These are phyloP conservation scores for Colletotrichum musicola DNA, from an alignment of 2,329 filamentous ascomycete genomes.

Conservation along the genomic window DNA sequence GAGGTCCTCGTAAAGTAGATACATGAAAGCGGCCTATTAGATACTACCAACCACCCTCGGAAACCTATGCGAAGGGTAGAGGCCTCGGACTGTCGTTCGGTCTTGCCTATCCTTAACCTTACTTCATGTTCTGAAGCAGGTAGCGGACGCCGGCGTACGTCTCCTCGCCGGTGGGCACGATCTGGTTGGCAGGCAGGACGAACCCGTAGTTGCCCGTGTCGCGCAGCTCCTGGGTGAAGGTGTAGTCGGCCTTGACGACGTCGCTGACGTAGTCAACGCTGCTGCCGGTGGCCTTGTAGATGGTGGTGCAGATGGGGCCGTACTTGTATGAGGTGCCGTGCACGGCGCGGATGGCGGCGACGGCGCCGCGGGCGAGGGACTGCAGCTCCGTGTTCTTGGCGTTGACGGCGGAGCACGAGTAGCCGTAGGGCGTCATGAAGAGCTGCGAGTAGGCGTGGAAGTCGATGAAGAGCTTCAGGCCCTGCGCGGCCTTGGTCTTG, in stretches of 20 bases:
- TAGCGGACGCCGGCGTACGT: slow-evolving; percentile 68
- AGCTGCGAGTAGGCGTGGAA: slow-evolving; percentile 68
- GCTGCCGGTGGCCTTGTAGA: slow-evolving; percentile 67
- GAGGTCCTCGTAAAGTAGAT: neutral
- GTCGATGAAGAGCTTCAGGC: slow-evolving; percentile 69
- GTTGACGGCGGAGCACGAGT: slow-evolving; percentile 63
- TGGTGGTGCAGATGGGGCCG: slow-evolving; percentile 70
- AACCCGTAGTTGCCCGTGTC: slow-evolving; percentile 56
- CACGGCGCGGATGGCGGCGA: slow-evolving; percentile 62
- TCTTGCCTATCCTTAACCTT: neutral
- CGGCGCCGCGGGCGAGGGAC: slow-evolving; percentile 60
- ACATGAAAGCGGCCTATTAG: neutral
- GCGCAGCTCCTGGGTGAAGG: slow-evolving; percentile 55
- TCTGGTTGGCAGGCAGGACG: slow-evolving; percentile 57
- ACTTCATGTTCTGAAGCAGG: slow-evolving; percentile 61
- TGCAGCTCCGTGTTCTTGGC: slow-evolving; percentile 62
- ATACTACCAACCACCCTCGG: neutral
- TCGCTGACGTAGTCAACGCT: slow-evolving; percentile 61
- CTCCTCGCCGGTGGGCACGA: slow-evolving; percentile 58
- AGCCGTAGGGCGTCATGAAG: slow-evolving; percentile 69
- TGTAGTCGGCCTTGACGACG: slow-evolving; percentile 55
- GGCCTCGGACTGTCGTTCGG: neutral
- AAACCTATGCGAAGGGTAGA: neutral
- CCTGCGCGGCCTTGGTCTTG: slow-evolving; percentile 48
- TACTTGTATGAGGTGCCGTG: slow-evolving; percentile 56